Conservation (phyloP, 768 basidiomycete genomes). For the Asterophora parasitica region DNA sequence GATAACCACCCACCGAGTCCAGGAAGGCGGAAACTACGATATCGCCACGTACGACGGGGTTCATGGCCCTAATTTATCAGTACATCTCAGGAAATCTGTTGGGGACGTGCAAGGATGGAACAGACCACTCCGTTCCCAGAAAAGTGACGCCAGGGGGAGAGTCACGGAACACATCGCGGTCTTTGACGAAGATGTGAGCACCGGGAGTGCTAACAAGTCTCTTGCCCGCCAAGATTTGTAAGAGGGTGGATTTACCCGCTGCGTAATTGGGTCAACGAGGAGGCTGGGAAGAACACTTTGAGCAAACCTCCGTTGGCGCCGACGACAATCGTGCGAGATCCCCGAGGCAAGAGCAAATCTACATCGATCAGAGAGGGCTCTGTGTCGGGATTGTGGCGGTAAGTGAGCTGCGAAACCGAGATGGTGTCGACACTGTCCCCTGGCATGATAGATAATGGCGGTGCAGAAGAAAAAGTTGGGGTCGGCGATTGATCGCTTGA, state of each 20-base stretch:
- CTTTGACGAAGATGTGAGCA: constrained; percentile 68
- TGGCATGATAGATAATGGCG: constrained; percentile 5
- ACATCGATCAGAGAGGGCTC: constrained; percentile 61
- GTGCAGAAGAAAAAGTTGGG: background rate
- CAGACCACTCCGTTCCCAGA: constrained; percentile 91
- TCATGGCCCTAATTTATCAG: constrained; percentile 72
- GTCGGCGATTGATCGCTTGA: background rate
- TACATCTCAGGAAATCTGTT: constrained; percentile 5
- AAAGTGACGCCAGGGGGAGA: constrained; percentile 80
- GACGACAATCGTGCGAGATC: constrained; percentile 80
- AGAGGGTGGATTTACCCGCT: constrained; percentile 95
- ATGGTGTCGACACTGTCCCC: constrained; percentile 28
- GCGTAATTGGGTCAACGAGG: constrained; percentile 12
- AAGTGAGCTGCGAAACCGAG: constrained; percentile 51
- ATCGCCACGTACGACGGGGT: constrained; percentile 92
- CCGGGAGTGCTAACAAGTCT: constrained; percentile 53
- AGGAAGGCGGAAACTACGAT: constrained; percentile 91
- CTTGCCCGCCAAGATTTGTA: constrained; percentile 93
- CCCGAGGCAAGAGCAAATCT: constrained; percentile 59
- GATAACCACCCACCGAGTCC: constrained; percentile 96
- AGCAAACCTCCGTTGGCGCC: constrained; percentile 90
- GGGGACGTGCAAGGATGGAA: constrained; percentile 11
- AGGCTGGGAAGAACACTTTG: constrained; percentile 7
- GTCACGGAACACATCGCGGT: constrained; percentile 84
- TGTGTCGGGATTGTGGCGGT: constrained; percentile 39